These are phyloP conservation scores for Globisporangium echinulatum DNA, from an alignment of 352 stramenopile species.

Conservation along the genomic window DNA sequence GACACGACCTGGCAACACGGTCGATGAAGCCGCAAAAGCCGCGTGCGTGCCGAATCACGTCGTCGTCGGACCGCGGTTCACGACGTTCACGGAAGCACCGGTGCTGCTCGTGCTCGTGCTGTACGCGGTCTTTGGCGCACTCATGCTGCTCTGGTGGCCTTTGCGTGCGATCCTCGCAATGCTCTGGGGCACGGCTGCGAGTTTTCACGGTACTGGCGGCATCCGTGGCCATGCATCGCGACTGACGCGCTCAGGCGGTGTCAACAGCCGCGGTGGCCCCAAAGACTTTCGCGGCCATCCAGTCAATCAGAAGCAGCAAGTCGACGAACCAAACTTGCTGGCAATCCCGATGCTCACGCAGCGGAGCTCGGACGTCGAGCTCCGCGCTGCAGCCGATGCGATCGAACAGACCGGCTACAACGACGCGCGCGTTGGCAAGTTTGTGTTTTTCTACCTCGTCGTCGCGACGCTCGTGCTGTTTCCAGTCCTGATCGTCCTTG, in stretches of 20 bases:
- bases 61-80: slow-evolving; percentile 1
- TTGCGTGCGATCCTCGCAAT: slow-evolving; percentile 6
- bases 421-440: slow-evolving; percentile 10
- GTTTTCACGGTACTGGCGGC: neutral
- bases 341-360: slow-evolving; percentile 13
- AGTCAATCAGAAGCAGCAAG: neutral
- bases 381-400: slow-evolving; percentile 6
- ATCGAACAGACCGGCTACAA: slow-evolving; percentile 17
- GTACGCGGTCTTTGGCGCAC: slow-evolving; percentile 7
- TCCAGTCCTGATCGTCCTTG: slow-evolving; percentile 11
- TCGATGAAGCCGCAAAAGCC: slow-evolving; percentile 7
- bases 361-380: slow-evolving; percentile 6
- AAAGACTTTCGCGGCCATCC: neutral
- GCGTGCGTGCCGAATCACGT: slow-evolving; percentile 1
- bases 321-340: slow-evolving; percentile 11
- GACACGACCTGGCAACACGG: slow-evolving; percentile 1
- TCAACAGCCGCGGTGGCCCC: neutral
- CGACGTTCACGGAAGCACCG: slow-evolving; percentile 10
- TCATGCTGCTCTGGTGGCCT: slow-evolving; percentile 14
- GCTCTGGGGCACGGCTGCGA: slow-evolving; percentile 4
- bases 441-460: slow-evolving; percentile 10
- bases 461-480: slow-evolving; percentile 9
- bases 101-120: slow-evolving; percentile 10
- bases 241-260: neutral
- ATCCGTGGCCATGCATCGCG: neutral